Evolutionary conservation across 805 yeast species (phyloP), one percentile per base, ranked within the genome.

Genomic region (Cyberlindnera xylosilytica): DNA sequence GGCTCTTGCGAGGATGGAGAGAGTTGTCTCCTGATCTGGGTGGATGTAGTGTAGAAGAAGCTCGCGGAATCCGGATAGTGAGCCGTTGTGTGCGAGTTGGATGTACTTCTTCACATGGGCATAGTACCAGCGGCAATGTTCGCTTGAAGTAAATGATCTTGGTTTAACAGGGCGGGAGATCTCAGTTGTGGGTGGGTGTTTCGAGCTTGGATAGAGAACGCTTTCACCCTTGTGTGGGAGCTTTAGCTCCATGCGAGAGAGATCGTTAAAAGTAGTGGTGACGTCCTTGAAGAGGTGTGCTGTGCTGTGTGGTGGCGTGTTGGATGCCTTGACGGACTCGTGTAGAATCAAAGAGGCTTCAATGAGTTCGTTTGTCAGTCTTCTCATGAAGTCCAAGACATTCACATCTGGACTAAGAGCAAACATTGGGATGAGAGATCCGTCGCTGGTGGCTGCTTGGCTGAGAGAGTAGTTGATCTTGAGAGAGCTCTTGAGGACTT

Each of bases 281-380:
- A 32, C 16, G 17, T 18, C 23, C 2, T 9, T 3, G 31, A 42
- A 42, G 15, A 42, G 24, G 19, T 16, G 26, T 3, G 13, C 3
- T 5, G 34, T 11, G 2, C 34, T 41, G 13, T 26, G 3, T 4
- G 11, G 18, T n/a, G 31, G 28, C 32, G n/a, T 17, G 15, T 20
- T 20, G n/a, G 4, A 6, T 4, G 13, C 4, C 20, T 28, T 4
- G 10, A 11, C 18, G n/a, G 7, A n/a, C 8, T 33, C 23, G 20
- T 33, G 36, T 12, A 42, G 32, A 20, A 42, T 20, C 7, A 42
- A 32, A 10, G 45, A 23, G 9, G 34, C 11, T 23, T 42, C 45
- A 4, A 42, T 35, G 6, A 42, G 24, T 3, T 16, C 18, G 18
- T 36, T 19, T 1, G 45, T 42, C 20, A 42, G 19, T 6, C 36